These are phyloP conservation scores for Raffaelea deltoideospora DNA, from an alignment of 2,329 filamentous ascomycete genomes.

Conservation along the genomic window DNA sequence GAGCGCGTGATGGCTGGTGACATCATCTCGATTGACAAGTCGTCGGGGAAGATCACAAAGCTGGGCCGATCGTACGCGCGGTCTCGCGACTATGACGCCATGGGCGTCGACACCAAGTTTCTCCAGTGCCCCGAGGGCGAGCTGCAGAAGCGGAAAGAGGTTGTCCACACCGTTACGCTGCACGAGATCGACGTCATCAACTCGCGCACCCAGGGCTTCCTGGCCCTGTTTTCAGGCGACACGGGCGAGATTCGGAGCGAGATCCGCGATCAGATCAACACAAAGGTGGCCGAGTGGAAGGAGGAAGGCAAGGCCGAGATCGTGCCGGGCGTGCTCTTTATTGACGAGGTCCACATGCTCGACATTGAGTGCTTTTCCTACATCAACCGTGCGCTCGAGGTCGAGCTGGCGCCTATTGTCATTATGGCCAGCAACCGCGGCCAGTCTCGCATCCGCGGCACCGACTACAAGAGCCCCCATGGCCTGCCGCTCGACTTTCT, in stretches of 20 bases:
- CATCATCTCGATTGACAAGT: constrained; percentile 97
- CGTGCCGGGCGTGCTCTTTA: constrained; percentile 91
- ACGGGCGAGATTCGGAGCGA: constrained; percentile 96
- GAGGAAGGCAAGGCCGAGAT: constrained; percentile 99
- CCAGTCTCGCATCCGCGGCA: constrained; percentile 80
- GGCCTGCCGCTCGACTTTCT: constrained; percentile 91
- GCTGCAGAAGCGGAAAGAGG: constrained; percentile 91
- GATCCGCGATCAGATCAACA: constrained; percentile 97
- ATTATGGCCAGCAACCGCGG: constrained; percentile 99
- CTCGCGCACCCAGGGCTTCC: constrained; percentile 92
- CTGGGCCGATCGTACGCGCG: constrained; percentile 87
- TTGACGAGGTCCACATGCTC: constrained; percentile 99
- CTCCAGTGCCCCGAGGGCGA: constrained; percentile 95
- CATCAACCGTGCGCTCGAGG: constrained; percentile 91
- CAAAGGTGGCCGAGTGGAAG: constrained; percentile 97
- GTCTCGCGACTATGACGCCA: constrained; percentile 95
- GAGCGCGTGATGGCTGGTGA: constrained; percentile 98
- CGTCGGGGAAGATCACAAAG: constrained; percentile 94
- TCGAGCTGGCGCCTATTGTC: constrained; percentile 87
- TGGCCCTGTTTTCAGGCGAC: constrained; percentile 93
- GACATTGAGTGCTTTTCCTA: constrained; percentile 99
- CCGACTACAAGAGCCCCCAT: constrained; percentile 84
- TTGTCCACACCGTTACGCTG: constrained; percentile 88
- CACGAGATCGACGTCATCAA: constrained; percentile 99
- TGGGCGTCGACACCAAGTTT: constrained; percentile 97